Percentiles rank a stretch among this genome's conserved stretches.
These are phyloP conservation scores for Kwoniella europaea DNA, from an alignment of 768 basidiomycete species.

Conservation along the genomic window DNA sequence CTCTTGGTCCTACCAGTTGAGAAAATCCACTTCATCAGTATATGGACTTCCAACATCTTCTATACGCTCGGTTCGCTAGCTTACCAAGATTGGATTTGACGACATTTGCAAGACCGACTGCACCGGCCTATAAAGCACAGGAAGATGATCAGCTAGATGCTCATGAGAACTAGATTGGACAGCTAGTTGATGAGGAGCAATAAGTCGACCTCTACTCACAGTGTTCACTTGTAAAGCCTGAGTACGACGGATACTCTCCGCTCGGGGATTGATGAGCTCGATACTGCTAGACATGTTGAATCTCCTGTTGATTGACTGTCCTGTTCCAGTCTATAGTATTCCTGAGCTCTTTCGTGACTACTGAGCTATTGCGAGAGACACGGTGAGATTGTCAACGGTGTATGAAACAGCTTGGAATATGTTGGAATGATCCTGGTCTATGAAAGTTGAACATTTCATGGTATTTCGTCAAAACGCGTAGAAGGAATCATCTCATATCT, in stretches of 20 bases:
- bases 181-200: background rate
- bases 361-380: no score
- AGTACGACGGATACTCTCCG: slow-evolving; percentile 86
- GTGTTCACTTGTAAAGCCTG: slow-evolving; percentile 83
- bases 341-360: no score
- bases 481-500: slow-evolving; percentile 5
- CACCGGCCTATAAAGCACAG: slow-evolving; percentile 72
- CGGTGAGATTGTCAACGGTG: background rate
- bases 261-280: slow-evolving; percentile 95
- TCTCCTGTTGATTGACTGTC: background rate
- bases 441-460: background rate
- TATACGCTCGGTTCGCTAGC: slow-evolving; percentile 20
- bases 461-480: slow-evolving; percentile 9
- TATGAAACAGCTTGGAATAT: background rate
- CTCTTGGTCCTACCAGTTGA: slow-evolving; percentile 75
- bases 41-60: background rate
- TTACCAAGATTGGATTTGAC: slow-evolving; percentile 95
- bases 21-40: background rate
- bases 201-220: slow-evolving; percentile 31
- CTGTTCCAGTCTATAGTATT: no score
- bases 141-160: background rate
- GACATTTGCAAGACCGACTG: slow-evolving; percentile 95
- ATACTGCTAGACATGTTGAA: slow-evolving; percentile 59
- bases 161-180: background rate
- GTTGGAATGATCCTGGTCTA: background rate